A percentile compares a stretch with the other conserved stretches of the same genome.
Evolutionary conservation across 129 eudicot species (phyloP).

Genomic region (Tagetes patula): DNA sequence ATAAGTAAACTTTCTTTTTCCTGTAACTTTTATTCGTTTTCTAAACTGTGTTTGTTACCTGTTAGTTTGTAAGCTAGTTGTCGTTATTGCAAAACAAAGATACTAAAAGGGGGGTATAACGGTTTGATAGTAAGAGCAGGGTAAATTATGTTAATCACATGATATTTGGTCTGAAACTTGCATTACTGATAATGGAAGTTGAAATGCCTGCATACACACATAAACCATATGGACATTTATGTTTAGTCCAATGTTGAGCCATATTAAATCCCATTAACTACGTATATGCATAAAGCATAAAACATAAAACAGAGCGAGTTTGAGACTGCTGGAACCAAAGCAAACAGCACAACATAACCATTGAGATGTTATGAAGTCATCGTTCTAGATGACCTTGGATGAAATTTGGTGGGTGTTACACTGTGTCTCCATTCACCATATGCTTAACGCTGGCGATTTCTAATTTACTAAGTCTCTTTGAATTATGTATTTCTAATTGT

Average conservation of each 20-base stretch:
- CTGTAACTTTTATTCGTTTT: background rate
- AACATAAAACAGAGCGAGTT: background rate
- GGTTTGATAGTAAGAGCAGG: background rate
- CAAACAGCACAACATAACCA: background rate
- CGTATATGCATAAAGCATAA: background rate
- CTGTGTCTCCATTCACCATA: no score
- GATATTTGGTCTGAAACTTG: background rate
- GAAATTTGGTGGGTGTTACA: no score
- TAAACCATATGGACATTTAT: background rate
- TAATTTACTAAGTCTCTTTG: no score
- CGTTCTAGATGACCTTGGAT: no score
- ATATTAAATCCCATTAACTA: background rate
- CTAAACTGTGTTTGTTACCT: background rate
- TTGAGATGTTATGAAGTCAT: background rate
- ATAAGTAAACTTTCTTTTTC: slow-evolving; percentile 5
- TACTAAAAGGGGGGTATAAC: background rate
- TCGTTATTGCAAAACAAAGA: background rate
- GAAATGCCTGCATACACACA: background rate
- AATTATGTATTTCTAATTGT: no score
- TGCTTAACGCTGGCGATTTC: no score
- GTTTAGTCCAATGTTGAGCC: background rate
- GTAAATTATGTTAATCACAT: background rate
- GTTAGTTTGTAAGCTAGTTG: slow-evolving; percentile 1
- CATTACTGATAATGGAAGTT: background rate
- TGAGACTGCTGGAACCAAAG: background rate